Percentiles rank a stretch among this genome's conserved stretches.
These are phyloP conservation scores for Neoascochyta sp. DNA, from an alignment of 2,329 filamentous ascomycete genomes.

Conservation along the genomic window DNA sequence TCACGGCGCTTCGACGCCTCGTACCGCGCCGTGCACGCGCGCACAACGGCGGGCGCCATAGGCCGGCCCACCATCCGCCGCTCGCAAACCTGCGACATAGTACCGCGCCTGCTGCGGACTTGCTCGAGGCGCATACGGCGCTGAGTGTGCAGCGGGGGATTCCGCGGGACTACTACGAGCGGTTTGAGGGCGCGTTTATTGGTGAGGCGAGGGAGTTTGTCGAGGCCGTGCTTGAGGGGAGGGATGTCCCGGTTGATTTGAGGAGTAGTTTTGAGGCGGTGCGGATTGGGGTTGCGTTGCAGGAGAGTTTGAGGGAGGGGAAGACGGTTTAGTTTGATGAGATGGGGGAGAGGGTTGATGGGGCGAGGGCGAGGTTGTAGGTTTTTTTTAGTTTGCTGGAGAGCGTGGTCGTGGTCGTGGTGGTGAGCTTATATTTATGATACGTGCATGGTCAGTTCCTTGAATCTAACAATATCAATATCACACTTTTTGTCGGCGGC, in stretches of 20 bases:
- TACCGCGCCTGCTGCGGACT: constrained; percentile 54
- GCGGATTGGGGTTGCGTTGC: constrained; percentile 54
- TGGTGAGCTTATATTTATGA: no score
- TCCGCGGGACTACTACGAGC: constrained; percentile 59
- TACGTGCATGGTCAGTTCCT: no score
- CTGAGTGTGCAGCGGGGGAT: constrained; percentile 57
- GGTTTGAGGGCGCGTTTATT: constrained; percentile 62
- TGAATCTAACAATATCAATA: no score
- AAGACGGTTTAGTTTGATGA: constrained; percentile 56
- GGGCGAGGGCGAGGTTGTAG: no score
- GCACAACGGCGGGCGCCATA: constrained; percentile 54
- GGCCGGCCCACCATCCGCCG: constrained; percentile 59
- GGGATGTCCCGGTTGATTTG: constrained; percentile 54
- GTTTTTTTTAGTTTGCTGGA: no score
- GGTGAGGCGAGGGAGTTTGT: constrained; percentile 62
- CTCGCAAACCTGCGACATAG: constrained; percentile 65
- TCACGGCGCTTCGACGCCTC: constrained; percentile 64
- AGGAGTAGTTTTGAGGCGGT: constrained; percentile 57
- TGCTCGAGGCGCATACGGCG: constrained; percentile 55
- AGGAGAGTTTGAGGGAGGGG: constrained; percentile 43
- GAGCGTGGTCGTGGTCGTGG: no score
- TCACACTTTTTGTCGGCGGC: no score
- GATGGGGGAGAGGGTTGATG: no score
- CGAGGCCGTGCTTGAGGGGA: constrained; percentile 55
- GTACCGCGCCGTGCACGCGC: constrained; percentile 58